A percentile compares a stretch with the other conserved stretches of the same genome.
These are phyloP conservation scores for Trypanosoma conorhini DNA, from an alignment of 208 protist species.

Conservation along the genomic window DNA sequence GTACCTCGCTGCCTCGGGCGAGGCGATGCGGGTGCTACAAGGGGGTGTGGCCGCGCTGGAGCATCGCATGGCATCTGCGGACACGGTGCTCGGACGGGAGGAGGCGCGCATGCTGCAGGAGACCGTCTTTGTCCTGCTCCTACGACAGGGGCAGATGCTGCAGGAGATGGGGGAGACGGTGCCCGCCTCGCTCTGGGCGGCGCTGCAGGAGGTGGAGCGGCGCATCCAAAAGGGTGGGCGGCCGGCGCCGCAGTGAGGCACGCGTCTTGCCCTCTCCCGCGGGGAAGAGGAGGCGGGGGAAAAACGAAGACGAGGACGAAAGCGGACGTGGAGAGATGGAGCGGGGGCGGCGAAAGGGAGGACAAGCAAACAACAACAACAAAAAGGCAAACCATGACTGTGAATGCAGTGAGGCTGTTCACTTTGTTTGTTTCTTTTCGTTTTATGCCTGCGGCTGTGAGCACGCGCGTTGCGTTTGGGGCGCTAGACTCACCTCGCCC, in stretches of 20 bases:
- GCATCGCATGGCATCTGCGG: slow-evolving; percentile 44
- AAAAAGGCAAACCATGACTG: neutral
- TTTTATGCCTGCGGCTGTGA: neutral
- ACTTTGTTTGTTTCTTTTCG: neutral
- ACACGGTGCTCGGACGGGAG: slow-evolving; percentile 62
- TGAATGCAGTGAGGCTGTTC: neutral
- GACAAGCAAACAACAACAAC: neutral
- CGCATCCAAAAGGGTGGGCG: neutral
- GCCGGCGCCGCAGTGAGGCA: neutral
- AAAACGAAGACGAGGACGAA: neutral
- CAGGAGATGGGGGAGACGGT: slow-evolving; percentile 48
- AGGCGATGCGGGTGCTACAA: slow-evolving; percentile 32
- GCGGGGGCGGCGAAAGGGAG: neutral
- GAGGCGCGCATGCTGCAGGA: slow-evolving; percentile 79
- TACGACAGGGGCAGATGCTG: slow-evolving; percentile 74
- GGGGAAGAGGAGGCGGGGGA: neutral
- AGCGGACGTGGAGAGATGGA: neutral
- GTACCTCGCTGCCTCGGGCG: slow-evolving; percentile 47
- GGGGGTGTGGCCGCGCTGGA: slow-evolving; percentile 42
- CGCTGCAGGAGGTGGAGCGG: slow-evolving; percentile 31
- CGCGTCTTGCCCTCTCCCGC: neutral
- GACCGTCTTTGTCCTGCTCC: slow-evolving; percentile 71
- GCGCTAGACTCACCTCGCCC: too few species aligned
- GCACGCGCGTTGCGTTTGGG: too few species aligned
- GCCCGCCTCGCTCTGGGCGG: slow-evolving; percentile 38